Evolutionary conservation across 1,139 yeast genomes (phyloP).

Genomic region (Debaryomyces fabryi): DNA sequence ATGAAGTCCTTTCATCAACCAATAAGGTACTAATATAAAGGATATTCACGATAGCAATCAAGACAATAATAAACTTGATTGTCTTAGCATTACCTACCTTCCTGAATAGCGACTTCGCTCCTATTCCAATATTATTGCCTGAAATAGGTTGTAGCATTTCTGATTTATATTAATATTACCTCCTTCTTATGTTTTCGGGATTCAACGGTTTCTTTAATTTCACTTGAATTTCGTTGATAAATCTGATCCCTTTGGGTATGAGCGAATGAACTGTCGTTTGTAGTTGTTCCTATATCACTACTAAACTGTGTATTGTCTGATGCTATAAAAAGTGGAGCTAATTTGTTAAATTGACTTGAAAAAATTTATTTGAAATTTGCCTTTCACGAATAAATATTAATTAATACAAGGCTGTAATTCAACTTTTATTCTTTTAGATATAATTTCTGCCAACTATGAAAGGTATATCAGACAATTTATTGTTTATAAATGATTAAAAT

Average conservation of each 20-base stretch:
- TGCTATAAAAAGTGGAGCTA: not conserved
- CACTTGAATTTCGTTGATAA: not conserved
- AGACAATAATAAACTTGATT: constrained; percentile 22
- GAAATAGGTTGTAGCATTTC: constrained; percentile 5
- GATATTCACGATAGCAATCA: constrained; percentile 23
- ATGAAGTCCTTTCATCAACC: constrained; percentile 19
- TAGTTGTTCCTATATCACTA: not conserved
- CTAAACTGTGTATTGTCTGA: not conserved
- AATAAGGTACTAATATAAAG: constrained; percentile 22
- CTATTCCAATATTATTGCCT: constrained; percentile 2
- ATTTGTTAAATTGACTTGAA: not conserved
- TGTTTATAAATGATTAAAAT: not conserved
- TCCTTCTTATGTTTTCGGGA: not conserved
- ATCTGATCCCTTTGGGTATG: not conserved
- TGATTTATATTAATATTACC: not conserved
- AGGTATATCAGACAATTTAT: not conserved
- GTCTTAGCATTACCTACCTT: constrained; percentile 19
- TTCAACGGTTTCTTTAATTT: not conserved
- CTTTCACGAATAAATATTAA: not conserved
- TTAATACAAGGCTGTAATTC: not conserved
- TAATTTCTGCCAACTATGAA: not conserved
- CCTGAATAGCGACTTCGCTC: constrained; percentile 12
- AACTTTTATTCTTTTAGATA: not conserved
- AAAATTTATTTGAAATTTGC: not conserved
- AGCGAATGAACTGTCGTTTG: not conserved